These are phyloP conservation scores for Coemansia sp. DNA, from an alignment of 192 early-diverging fungal genomes.

Conservation along the genomic window DNA sequence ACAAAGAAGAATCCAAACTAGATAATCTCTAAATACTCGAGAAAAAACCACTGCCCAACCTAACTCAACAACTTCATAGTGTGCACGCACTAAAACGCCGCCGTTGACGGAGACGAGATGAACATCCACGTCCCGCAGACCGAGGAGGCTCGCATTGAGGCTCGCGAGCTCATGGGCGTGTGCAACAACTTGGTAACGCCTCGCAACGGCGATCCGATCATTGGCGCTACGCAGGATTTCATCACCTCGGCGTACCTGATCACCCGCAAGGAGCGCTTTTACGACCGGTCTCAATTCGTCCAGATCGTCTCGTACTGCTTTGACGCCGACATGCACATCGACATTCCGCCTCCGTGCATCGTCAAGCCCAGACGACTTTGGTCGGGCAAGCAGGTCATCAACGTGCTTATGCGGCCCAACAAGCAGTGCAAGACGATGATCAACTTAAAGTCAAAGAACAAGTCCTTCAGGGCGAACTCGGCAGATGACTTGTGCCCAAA, in stretches of 20 bases:
- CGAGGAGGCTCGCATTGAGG: constrained; percentile 97
- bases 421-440: constrained; percentile 65
- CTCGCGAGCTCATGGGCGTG: constrained; percentile 94
- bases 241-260: constrained; percentile 95
- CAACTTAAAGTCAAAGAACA: constrained; percentile 91
- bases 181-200: constrained; percentile 98
- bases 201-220: constrained; percentile 96
- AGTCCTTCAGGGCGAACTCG: constrained; percentile 63
- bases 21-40: too few species aligned
- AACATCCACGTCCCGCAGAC: constrained; percentile 99
- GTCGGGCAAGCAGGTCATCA: constrained; percentile 98
- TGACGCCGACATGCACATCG: constrained; percentile 82
- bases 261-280: constrained; percentile 94
- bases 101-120: constrained; percentile 99
- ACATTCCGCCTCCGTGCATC: constrained; percentile 93
- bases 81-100: constrained; percentile 99
- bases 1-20: too few species aligned
- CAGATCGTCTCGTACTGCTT: constrained; percentile 93
- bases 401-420: constrained; percentile 88
- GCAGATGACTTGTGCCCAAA: constrained; percentile 81
- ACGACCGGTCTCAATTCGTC: constrained; percentile 89
- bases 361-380: constrained; percentile 88
- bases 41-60: too few species aligned
- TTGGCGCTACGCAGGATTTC: constrained; percentile 99
- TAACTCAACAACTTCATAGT: constrained; percentile 99